Percentiles rank a stretch among this genome's conserved stretches.
These are phyloP conservation scores for Hemerocallis citrina DNA, from an alignment of 106 monocot genomes.

Conservation along the genomic window DNA sequence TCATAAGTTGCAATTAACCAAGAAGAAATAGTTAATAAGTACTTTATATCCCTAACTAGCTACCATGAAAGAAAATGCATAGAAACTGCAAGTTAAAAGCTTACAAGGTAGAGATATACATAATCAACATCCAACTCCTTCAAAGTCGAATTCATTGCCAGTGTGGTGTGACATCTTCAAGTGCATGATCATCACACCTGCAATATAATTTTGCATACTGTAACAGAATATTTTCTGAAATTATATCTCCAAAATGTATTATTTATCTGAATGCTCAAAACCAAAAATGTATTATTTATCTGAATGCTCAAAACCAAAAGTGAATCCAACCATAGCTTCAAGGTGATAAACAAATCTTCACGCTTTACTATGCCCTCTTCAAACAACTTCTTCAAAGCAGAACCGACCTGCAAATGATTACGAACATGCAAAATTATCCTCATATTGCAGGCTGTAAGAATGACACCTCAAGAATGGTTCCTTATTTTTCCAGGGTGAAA, in stretches of 20 bases:
- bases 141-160: slow-evolving; percentile 48
- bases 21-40: too few species aligned
- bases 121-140: slow-evolving; percentile 64
- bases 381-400: slow-evolving; percentile 66
- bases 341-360: slow-evolving; percentile 90
- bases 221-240: background rate
- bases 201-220: slow-evolving; percentile 1
- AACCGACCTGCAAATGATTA: slow-evolving; percentile 47
- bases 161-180: slow-evolving; percentile 68
- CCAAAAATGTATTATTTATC: background rate
- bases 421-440: too few species aligned
- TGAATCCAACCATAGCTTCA: slow-evolving; percentile 68
- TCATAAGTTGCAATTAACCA: too few species aligned
- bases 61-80: background rate
- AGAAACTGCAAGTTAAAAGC: background rate
- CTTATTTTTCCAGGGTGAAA: too few species aligned
- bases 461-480: too few species aligned
- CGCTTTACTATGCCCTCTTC: slow-evolving; percentile 71
- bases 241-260: background rate
- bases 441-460: too few species aligned
- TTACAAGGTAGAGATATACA: slow-evolving; percentile 84
- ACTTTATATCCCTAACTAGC: too few species aligned
- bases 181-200: slow-evolving; percentile 70
- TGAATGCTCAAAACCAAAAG: background rate
- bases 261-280: background rate